These are phyloP conservation scores for Ganoderma sinense DNA, from an alignment of 1,284 basidiomycete genomes.

Conservation along the genomic window DNA sequence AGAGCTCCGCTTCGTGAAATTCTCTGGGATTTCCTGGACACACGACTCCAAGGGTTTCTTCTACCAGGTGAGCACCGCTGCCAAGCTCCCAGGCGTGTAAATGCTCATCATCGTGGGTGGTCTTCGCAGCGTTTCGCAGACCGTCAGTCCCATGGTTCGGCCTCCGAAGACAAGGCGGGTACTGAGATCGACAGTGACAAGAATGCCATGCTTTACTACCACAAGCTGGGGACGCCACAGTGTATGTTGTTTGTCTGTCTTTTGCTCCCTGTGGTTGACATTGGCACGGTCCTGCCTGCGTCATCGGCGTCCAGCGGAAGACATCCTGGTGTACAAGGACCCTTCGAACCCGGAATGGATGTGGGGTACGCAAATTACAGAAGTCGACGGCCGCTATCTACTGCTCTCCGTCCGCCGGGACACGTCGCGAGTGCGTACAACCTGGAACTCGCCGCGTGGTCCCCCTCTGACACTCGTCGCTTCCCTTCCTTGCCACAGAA, in stretches of 20 bases:
- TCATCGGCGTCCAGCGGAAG: conserved; percentile 55
- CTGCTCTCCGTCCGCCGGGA: conserved; percentile 65
- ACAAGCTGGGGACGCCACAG: conserved; percentile 73
- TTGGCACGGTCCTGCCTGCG: not conserved
- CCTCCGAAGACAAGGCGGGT: conserved; percentile 62
- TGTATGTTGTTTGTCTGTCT: conserved; percentile 47
- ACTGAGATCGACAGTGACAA: conserved; percentile 71
- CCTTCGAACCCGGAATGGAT: conserved; percentile 72
- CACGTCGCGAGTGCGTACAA: conserved; percentile 61
- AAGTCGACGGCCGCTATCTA: conserved; percentile 72
- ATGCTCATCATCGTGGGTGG: conserved; percentile 7
- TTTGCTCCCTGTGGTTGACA: not conserved
- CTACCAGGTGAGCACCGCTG: conserved; percentile 65
- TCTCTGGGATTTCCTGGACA: conserved; percentile 76
- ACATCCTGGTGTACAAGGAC: conserved; percentile 73
- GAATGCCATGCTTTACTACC: conserved; percentile 81
- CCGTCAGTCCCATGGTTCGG: conserved; percentile 54
- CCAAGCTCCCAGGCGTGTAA: conserved; percentile 5
- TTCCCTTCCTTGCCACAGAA: conserved; percentile 50
- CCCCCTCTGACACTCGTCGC: conserved; percentile 7
- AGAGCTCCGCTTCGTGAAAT: conserved; percentile 79
- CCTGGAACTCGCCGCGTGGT: not conserved
- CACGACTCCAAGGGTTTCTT: conserved; percentile 84
- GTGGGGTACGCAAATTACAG: conserved; percentile 63
- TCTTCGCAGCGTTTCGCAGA: conserved; percentile 62